A percentile compares a stretch with the other conserved stretches of the same genome.
phyloP scores from a whole-genome alignment of 140 eudicot species.

The Flaveria floridana region DNA sequence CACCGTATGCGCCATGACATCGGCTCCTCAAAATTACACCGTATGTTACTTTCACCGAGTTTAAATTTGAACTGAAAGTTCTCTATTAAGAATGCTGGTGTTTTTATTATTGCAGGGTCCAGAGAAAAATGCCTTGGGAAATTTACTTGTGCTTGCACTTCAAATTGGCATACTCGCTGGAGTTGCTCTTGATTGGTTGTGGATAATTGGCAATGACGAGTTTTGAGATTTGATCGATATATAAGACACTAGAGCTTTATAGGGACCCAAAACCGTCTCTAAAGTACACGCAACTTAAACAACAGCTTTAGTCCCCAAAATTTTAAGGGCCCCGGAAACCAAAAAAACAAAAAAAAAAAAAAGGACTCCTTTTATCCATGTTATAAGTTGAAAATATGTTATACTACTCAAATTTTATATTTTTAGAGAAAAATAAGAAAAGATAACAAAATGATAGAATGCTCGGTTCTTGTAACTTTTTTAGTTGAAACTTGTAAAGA shows the following conservation, averaged over 20 bases:
- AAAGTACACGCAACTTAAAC: too few relatives aligned
- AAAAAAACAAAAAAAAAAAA: too few relatives aligned
- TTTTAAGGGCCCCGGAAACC: too few relatives aligned
- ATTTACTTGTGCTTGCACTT: constrained; percentile 48
- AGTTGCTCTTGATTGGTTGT: constrained; percentile 60
- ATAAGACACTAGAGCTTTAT: neutral
- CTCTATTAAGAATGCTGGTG: neutral
- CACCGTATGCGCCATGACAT: constrained; percentile 54
- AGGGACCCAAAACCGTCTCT: too few relatives aligned
- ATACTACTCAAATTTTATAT: too few relatives aligned
- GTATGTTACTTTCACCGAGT: constrained; percentile 24
- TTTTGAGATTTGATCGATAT: constrained; percentile 20
- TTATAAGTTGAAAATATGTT: too few relatives aligned
- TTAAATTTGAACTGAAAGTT: neutral
- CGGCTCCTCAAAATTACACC: constrained; percentile 55
- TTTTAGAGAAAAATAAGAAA: too few relatives aligned
- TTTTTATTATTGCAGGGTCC: constrained; percentile 44
- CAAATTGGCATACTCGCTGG: constrained; percentile 50
- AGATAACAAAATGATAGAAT: too few relatives aligned
- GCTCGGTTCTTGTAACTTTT: too few relatives aligned
- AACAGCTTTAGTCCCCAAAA: too few relatives aligned
- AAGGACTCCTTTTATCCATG: too few relatives aligned
- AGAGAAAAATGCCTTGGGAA: constrained; percentile 62
- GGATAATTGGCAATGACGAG: constrained; percentile 48
- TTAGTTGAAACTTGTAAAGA: too few relatives aligned